phyloP scores from a whole-genome alignment of 257 asterid species.

The Scutellaria minor region DNA sequence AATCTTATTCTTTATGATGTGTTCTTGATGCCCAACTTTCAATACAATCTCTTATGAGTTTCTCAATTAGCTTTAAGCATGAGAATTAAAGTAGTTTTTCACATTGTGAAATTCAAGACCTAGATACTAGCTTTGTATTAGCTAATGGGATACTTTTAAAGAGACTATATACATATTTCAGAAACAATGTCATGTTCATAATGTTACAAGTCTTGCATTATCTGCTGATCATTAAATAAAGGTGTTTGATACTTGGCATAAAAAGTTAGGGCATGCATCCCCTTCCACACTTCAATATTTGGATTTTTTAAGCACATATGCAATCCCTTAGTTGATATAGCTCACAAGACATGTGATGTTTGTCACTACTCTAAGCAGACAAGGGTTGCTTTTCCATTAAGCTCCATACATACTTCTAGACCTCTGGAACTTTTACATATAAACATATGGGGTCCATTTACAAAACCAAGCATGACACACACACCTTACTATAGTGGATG shows the following conservation, averaged over 20 bases:
- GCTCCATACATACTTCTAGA: no score
- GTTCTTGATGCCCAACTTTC: neutral
- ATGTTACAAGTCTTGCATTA: no score
- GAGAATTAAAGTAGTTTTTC: no score
- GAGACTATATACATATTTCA: neutral
- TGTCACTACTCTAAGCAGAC: neutral
- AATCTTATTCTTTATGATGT: no score
- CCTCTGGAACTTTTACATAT: no score
- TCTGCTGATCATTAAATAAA: no score
- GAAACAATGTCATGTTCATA: no score
- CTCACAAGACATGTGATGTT: neutral
- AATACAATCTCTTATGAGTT: neutral
- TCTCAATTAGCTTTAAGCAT: neutral
- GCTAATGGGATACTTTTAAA: neutral
- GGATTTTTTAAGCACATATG: neutral
- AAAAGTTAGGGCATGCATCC: neutral
- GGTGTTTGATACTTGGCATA: neutral
- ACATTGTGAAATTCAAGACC: no score
- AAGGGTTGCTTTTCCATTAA: neutral
- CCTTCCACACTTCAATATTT: neutral
- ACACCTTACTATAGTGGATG: neutral
- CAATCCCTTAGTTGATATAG: neutral
- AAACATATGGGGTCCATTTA: no score
- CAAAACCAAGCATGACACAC: neutral
- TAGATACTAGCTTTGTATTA: no score